Evolutionary conservation across 768 basidiomycete genomes (phyloP).

Genomic region (Suillus cothurnatus): DNA sequence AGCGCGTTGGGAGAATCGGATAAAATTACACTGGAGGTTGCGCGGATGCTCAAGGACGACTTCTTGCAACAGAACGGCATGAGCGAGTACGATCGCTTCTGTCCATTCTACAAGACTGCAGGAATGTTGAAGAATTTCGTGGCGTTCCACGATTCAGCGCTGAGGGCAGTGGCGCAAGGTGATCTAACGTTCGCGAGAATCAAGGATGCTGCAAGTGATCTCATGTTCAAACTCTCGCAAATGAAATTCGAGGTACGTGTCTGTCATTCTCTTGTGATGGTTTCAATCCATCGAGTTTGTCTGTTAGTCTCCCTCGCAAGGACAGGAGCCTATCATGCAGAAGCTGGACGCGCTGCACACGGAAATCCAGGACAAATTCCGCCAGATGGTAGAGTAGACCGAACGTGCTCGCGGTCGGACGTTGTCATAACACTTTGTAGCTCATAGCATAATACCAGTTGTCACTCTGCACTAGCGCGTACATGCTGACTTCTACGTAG

Average conservation of each 20-base stretch:
- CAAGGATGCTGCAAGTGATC: conserved; percentile 81
- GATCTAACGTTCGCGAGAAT: conserved; percentile 86
- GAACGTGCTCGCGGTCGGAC: not conserved
- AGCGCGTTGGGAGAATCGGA: conserved; percentile 95
- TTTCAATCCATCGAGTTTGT: conserved; percentile 3
- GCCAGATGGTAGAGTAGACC: conserved; percentile 75
- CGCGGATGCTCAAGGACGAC: conserved; percentile 96
- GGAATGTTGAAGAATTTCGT: conserved; percentile 96
- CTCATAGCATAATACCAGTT: conserved; percentile 24
- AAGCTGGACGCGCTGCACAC: conserved; percentile 79
- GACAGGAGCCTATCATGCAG: conserved; percentile 78
- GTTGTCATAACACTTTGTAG: conserved; percentile 18
- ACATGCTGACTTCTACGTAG: not conserved
- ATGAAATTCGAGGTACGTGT: conserved; percentile 94
- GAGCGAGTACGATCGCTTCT: conserved; percentile 96
- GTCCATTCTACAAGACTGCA: conserved; percentile 98
- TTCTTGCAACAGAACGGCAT: conserved; percentile 99
- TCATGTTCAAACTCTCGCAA: conserved; percentile 97
- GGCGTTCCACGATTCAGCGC: conserved; percentile 88
- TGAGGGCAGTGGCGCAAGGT: conserved; percentile 80
- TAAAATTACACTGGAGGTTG: conserved; percentile 98
- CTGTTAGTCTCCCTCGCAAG: conserved; percentile 84
- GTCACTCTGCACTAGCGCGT: not conserved
- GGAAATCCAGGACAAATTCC: conserved; percentile 94
- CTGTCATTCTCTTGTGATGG: conserved; percentile 3